These are phyloP conservation scores for Erigeron canadensis DNA, from an alignment of 129 eudicot genomes.

Conservation along the genomic window DNA sequence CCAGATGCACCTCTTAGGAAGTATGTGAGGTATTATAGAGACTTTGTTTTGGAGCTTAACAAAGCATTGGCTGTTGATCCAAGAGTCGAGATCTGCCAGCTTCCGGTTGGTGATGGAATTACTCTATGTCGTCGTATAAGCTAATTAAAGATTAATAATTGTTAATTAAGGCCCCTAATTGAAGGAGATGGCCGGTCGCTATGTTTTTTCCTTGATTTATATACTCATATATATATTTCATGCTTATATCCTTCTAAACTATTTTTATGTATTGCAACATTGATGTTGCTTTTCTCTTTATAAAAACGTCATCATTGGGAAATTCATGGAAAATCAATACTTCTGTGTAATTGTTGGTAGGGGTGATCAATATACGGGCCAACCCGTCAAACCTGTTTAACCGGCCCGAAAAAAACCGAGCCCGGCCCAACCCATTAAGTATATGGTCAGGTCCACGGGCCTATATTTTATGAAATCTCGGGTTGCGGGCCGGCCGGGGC, in stretches of 20 bases:
- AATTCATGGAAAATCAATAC: not conserved
- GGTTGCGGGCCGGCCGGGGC: too few relatives aligned
- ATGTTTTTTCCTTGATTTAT: constrained; percentile 4
- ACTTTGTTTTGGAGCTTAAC: constrained; percentile 44
- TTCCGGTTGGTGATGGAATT: constrained; percentile 59
- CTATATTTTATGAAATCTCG: too few relatives aligned
- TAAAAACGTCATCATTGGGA: not conserved
- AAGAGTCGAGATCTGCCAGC: constrained; percentile 48
- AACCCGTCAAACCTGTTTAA: too few relatives aligned
- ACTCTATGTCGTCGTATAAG: constrained; percentile 51
- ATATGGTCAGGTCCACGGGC: too few relatives aligned
- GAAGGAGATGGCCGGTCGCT: constrained; percentile 1
- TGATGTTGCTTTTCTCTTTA: not conserved
- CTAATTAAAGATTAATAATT: not conserved
- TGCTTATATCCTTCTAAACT: too few relatives aligned
- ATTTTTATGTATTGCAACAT: not conserved
- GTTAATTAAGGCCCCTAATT: too few relatives aligned
- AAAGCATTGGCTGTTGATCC: constrained; percentile 52
- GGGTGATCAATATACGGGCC: too few relatives aligned
- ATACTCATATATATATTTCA: not conserved
- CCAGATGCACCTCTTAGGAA: constrained; percentile 51
- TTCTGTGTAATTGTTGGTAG: too few relatives aligned
- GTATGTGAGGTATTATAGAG: constrained; percentile 48
- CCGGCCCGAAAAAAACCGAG: too few relatives aligned
- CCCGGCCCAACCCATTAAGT: too few relatives aligned